Evolutionary conservation across 768 basidiomycete species (phyloP), one percentile per base, ranked within the genome.

Genomic region (Leucosporidium yakuticum): DNA sequence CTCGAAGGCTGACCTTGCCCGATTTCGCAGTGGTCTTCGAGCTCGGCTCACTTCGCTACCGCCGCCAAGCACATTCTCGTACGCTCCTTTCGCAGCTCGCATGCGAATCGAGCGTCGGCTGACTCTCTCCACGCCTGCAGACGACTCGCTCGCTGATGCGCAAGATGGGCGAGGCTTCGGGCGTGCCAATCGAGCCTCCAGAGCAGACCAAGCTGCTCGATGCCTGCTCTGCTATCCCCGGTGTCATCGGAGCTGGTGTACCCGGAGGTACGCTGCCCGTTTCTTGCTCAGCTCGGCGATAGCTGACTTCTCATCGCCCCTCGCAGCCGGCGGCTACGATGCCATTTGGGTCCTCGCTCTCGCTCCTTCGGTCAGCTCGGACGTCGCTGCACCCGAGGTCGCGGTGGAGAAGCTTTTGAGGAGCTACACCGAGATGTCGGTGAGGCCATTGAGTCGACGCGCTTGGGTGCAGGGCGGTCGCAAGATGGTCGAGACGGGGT

Each of bases 161-260:
- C 65, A 80, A 83, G 67, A 94, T 98, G 91, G 91, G 95, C 29
- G 79, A 80, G 11, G 79, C 82, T 4, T 84, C 89, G 0, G 85
- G 81, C 23, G 92, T 94, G 8, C 88, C 90, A 23, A 94, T 99
- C 68, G 96, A 99, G 78, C 96, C 96, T 2, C 78, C 82, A 5
- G 86, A 88, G 77, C 96, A 99, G 78, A 94, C 91, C 0, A 78
- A 81, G 51, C 83, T 99, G 27, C 83, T 99, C 58, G 85, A 98
- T 76, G 81, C 82, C 6, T 95, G 91, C 69, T 81, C 88, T 21
- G 80, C 83, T 20, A 83, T 88, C 71, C 85, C 88, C 4, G 96
- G 96, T 34, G 87, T 97, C 23, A 83, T 98, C 49, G 92, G 91
- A 27, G 94, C 93, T 31, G 95, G 95, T 25, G 96, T 98, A 7